Evolutionary conservation across 2,329 filamentous ascomycete species (phyloP).

Genomic region (Cephalotrichum gorgonifer): DNA sequence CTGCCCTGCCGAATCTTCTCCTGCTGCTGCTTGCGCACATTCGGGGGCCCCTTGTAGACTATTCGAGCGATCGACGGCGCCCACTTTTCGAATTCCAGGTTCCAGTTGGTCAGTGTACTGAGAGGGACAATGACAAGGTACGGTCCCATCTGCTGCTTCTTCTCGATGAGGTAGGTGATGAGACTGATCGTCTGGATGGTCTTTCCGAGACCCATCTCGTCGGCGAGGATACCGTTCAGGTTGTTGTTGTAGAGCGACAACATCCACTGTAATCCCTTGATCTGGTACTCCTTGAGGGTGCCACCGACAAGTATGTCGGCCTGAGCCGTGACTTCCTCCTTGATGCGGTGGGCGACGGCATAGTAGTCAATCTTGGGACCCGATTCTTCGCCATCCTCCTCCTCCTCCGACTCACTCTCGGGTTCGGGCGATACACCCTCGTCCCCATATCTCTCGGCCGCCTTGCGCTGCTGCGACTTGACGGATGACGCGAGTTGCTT

Average conservation of each 20-base stretch:
- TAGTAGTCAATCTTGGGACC: constrained; percentile 94
- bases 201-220: constrained; percentile 99
- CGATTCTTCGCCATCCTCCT: constrained; percentile 60
- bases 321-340: constrained; percentile 80
- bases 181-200: constrained; percentile 98
- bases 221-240: constrained; percentile 93
- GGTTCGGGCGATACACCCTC: constrained; percentile 34
- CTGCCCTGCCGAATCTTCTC: constrained; percentile 88
- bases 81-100: constrained; percentile 98
- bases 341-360: constrained; percentile 89
- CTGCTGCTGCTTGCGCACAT: constrained; percentile 78
- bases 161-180: constrained; percentile 94
- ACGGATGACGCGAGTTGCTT: constrained; percentile 91
- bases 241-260: constrained; percentile 99
- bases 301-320: constrained; percentile 83
- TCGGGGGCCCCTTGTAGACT: constrained; percentile 94
- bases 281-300: constrained; percentile 89
- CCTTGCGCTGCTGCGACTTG: constrained; percentile 81
- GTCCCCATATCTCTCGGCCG: constrained; percentile 67
- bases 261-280: constrained; percentile 99
- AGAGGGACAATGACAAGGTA: constrained; percentile 95
- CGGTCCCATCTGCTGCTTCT: constrained; percentile 82
- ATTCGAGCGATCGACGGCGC: constrained; percentile 77
- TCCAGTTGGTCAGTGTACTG: constrained; percentile 98
- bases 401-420: constrained; percentile 54